Evolutionary conservation across 2,329 filamentous ascomycete genomes (phyloP).

Genomic region (Apiospora pterosperma): DNA sequence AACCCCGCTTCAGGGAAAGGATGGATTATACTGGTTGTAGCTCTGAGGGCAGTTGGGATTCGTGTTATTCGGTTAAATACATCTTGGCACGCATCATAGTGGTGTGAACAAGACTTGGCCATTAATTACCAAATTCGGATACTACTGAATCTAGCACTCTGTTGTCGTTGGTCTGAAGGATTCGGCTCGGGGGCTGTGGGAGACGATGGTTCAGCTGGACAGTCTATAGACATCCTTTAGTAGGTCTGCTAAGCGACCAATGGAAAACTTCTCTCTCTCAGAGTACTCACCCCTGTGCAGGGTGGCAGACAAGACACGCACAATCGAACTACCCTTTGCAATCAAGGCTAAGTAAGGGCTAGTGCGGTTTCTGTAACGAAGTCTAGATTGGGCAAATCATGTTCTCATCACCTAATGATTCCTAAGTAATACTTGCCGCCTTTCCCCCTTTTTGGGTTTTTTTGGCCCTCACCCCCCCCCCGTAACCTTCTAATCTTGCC

Average conservation of each 20-base stretch:
- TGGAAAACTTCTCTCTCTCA: too few relatives aligned
- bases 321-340: not conserved
- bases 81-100: not conserved
- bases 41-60: not conserved
- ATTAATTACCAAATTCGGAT: too few relatives aligned
- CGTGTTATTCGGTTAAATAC: not conserved
- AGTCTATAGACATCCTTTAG: too few relatives aligned
- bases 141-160: too few relatives aligned
- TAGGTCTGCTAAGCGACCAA: too few relatives aligned
- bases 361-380: not conserved
- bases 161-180: too few relatives aligned
- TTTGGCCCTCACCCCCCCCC: not conserved
- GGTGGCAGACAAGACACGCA: too few relatives aligned
- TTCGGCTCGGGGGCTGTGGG: too few relatives aligned
- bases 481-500: slow-evolving; percentile 7
- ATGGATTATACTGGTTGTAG: not conserved
- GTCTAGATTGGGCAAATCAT: not conserved
- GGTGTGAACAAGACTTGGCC: not conserved
- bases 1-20: not conserved
- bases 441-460: not conserved
- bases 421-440: not conserved
- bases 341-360: not conserved
- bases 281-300: too few relatives aligned
- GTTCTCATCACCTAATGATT: not conserved
- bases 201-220: too few relatives aligned